Conservation (phyloP, 1,284 basidiomycete species). For the Melanopsichium pennsylvanicum region DNA sequence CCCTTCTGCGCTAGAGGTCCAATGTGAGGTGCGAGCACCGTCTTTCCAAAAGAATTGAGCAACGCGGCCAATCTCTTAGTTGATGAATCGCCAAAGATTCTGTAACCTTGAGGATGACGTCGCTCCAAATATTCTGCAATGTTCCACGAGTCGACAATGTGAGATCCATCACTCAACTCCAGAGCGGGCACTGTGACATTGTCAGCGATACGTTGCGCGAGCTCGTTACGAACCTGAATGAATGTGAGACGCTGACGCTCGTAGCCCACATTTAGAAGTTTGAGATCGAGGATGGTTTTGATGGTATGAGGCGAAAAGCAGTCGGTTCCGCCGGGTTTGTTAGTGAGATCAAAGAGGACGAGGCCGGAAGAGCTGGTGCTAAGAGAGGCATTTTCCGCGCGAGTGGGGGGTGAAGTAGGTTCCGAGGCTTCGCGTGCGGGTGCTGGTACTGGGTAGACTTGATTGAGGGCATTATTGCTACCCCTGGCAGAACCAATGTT, state of each 20-base stretch:
- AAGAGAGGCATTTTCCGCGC: constrained; percentile 29
- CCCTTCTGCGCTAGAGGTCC: constrained; percentile 31
- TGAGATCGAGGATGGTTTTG: constrained; percentile 54
- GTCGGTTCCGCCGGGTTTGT: constrained; percentile 17
- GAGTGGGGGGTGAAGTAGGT: constrained; percentile 2
- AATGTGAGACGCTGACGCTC: constrained; percentile 54
- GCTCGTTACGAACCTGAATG: constrained; percentile 51
- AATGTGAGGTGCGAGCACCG: constrained; percentile 35
- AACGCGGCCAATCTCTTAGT: constrained; percentile 44
- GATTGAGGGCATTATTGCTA: constrained; percentile 3
- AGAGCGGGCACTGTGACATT: constrained; percentile 56
- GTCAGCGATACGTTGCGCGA: constrained; percentile 35
- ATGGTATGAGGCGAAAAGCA: constrained; percentile 51
- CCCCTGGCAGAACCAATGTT: neutral
- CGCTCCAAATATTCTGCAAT: constrained; percentile 51
- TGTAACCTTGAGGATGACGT: constrained; percentile 32
- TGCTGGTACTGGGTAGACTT: constrained; percentile 13
- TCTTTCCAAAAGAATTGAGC: constrained; percentile 47
- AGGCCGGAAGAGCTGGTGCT: constrained; percentile 32
- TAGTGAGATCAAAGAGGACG: constrained; percentile 55
- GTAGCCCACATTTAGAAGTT: constrained; percentile 52
- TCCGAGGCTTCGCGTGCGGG: constrained; percentile 20
- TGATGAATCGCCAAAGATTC: constrained; percentile 39
- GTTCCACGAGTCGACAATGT: constrained; percentile 52
- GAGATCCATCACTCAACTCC: constrained; percentile 46